Base-by-base conservation (phyloP, 192 early-diverging fungal species). In the Umbelopsis sp. region DNA sequence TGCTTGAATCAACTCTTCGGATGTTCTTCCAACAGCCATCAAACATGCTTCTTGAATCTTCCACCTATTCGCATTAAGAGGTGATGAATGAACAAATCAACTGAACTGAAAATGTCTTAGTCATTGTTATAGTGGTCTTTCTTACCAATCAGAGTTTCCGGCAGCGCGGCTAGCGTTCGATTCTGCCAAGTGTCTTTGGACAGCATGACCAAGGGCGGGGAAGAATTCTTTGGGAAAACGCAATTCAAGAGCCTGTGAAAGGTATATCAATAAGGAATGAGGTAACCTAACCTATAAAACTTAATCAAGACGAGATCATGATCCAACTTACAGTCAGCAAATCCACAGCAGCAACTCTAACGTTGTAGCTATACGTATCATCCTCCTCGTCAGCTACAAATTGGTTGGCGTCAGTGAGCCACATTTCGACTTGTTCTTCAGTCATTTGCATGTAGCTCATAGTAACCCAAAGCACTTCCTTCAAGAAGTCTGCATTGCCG, bases 371-470 rank as follows among this genome's bases (percentile, higher is more conserved):
- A 45, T 89, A 88, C 1, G 89, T 90, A 65, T 95, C 94, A 53
- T 96, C 95, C 53, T 96, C 94, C 59, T 95, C 94, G 67, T 97
- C 96, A 22, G 92, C 92, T 34, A 97, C 90, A 74, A 90, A 96
- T 75, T 95, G 88, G 69, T 96, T 93, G 54, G 93, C 87, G 74
- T 97, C 95, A 36, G 84, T 79, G 6, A 83, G 79, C 96, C 96
- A 97, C 50, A 85, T 86, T n/a, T 92, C 91, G 2, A 81, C 84
- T 76, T 92, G 83, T 43, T 92, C 92, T 34, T 87, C 81, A 2
- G 93, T 94, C 74, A 97, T 94, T 71, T 94, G 93, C 80, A 91
- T 85, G 69, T 92, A 95, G 34, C 82, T 80, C 45, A 96, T 72
- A 14, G 85, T 76, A 14, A 84, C 83, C 71, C 80, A 83, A 20